Conservation (phyloP, 176 grass and related monocot species). For the Melocanna baccifera region DNA sequence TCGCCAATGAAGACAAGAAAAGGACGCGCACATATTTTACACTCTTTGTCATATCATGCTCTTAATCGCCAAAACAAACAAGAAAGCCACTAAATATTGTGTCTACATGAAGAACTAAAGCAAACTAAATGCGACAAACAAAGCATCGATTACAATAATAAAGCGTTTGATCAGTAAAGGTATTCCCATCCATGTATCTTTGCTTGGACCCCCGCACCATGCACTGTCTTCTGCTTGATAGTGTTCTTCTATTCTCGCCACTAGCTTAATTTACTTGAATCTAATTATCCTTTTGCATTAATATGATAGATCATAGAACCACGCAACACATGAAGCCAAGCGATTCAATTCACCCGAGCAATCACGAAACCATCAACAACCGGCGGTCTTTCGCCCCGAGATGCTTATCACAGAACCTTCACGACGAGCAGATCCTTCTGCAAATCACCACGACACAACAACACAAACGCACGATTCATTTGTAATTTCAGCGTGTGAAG, state of each 20-base stretch:
- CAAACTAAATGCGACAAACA: background rate
- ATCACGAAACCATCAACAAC: background rate
- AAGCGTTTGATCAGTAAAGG: background rate
- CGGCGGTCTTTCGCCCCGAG: background rate
- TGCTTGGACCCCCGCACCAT: background rate
- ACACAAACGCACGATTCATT: too few relatives aligned
- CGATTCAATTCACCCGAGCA: background rate
- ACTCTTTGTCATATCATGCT: constrained; percentile 94
- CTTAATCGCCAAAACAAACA: constrained; percentile 50
- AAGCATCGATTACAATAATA: background rate
- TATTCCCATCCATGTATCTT: background rate
- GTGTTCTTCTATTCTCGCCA: background rate
- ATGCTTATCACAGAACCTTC: too few relatives aligned
- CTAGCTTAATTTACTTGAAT: background rate
- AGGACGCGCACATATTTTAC: constrained; percentile 87
- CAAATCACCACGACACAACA: too few relatives aligned
- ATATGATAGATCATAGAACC: background rate
- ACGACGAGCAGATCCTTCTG: too few relatives aligned
- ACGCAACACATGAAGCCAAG: background rate
- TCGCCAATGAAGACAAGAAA: constrained; percentile 94
- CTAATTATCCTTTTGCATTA: background rate
- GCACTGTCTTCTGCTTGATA: background rate
- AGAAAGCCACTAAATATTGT: constrained; percentile 17
- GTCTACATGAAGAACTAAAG: too few relatives aligned
- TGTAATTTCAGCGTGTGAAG: too few relatives aligned